Evolutionary conservation across 305 asterid species (phyloP), one percentile per base, ranked within the genome.

Genomic region (Caryopteris hybrid): DNA sequence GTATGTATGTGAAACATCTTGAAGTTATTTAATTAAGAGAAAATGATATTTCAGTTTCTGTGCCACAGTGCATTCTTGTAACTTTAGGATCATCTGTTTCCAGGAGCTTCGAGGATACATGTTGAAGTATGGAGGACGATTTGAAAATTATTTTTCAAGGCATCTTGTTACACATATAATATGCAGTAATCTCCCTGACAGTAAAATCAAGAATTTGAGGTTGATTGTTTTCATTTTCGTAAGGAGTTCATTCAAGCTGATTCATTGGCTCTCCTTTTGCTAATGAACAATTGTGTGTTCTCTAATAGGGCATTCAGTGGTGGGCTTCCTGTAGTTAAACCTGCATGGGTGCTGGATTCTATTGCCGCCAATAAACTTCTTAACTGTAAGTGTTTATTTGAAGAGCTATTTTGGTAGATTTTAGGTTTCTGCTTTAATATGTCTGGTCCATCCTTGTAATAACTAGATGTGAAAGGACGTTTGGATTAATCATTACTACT

Each of bases 191-290:
- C 98, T 94, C 47, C 99, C 99, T 45, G 91, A 86, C 76, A 94
- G 96, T 66, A 94, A 94, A 92, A 79, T 91, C 73, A 91, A 91
- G 86, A 94, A 91, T 82, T 83, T 94, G 85, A 89, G 99, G 99
- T 91, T 69, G 68, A 47, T n/a, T 38, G 12, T 61, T 56, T 17
- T 50, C 29, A 45, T 73, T 39, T 75, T 29, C 61, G 1, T 6
- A 9, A 18, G 13, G 58, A 65, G 45, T 34, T 13, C 52, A 6
- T 34, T 41, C 58, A 47, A 39, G 52, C 41, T 45, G 61, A 65
- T 61, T 60, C 38, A 29, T 63, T 64, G 23, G 16, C 65, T 33
- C 63, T 56, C 12, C 21, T 22, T 64, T 48, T 63, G 47, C 61
- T 76, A 48, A 57, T 47, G 17, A 9, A 61, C 42, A 2, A 9